Base-by-base conservation (phyloP, 2,329 filamentous ascomycete species). In the Zymoseptoria crescenta region DNA sequence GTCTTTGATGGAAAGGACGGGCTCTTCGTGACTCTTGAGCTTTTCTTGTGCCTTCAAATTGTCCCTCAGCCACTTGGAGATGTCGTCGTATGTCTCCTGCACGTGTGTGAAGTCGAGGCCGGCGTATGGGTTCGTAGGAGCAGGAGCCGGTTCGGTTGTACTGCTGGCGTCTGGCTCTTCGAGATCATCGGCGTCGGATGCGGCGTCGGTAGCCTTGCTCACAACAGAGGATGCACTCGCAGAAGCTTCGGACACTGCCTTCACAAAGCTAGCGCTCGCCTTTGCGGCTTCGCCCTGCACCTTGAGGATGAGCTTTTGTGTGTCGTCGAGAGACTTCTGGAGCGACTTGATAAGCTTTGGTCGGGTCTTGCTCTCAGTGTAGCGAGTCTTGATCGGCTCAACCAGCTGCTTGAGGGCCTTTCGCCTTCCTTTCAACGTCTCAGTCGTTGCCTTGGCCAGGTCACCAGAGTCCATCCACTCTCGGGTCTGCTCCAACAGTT, bases 391-490 rank as follows among this genome's bases (percentile, higher is more conserved):
- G 27, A 96, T 85, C 1, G 92, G 93, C 30, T 83, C 79, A 56
- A 92, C 88, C 52, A 96, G 83, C 56, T 85, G 83, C 70, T 90
- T 87, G 54, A 99, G 83, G 51, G 83, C 83, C 73, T 89, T 87
- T 54, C 95, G 82, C 72, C 87, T 90, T 57, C 83, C 81, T 73
- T 87, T 89, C 68, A 99, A 82, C 53, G 87, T 85, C 2, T 89
- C 84, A 59, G 86, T 86, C 41, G 83, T 80, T 4, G 94, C 92
- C 54, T 91, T 86, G 16, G 83, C 81, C 58, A 93, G 91, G 52
- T 92, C 91, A 27, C 63, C 63, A 10, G 67, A 59, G 72, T 96
- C 94, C 60, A 99, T 84, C 93, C 94, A 99, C 9, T 96, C 91
- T 67, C 89, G 88, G 21, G 85, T 82, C 54, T 84, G 83, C 61